Evolutionary conservation across 805 yeast species (phyloP), one percentile per base, ranked within the genome.

Genomic region (Jamesozyma gamospora): DNA sequence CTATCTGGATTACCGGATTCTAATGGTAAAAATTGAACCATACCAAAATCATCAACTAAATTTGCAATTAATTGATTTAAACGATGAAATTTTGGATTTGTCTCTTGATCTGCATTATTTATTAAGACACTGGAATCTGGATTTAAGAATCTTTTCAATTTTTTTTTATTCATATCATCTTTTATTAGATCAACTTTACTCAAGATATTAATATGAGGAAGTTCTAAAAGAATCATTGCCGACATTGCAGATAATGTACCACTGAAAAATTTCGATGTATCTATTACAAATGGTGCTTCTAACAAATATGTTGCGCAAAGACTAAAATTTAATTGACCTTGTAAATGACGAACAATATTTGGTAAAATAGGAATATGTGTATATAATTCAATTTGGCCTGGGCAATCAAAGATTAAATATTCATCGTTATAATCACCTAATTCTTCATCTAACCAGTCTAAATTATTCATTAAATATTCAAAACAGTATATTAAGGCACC

Each of bases 181-280:
- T 83, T 83, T 35, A 92, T 74, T 55, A 90, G 70, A 57, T 92
- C 99, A 38, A 84, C 64, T 56, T 92, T 92, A 41, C 94, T 82
- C 35, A 92, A 67, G 15, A 92, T 76, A 56, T 92, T 92, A 41
- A 92, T 79, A 58, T 92, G 99, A 13, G 99, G 99, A 32, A 90
- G 70, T 60, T 92, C 99, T 37, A 92, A 69, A 43, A 92, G 68
- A 24, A 92, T 85, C 99, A 92, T 92, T 1, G 98, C 95, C 17
- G 94, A 81, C 99, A 92, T 92, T 16, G 99, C 99, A 57, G 88
- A 77, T 43, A 92, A 67, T 0, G 95, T 94, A 3, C 98, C 99
- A 40, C 94, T 81, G 60, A 92, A 92, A 62, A 87, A 92, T 63
- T 94, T 94, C 10, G 95, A 75, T 34, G 77, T 72, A 59, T 92